Evolutionary conservation across 2,329 filamentous ascomycete genomes (phyloP), one percentile per base, ranked within the genome.

Genomic region (Teratosphaeria viscida): DNA sequence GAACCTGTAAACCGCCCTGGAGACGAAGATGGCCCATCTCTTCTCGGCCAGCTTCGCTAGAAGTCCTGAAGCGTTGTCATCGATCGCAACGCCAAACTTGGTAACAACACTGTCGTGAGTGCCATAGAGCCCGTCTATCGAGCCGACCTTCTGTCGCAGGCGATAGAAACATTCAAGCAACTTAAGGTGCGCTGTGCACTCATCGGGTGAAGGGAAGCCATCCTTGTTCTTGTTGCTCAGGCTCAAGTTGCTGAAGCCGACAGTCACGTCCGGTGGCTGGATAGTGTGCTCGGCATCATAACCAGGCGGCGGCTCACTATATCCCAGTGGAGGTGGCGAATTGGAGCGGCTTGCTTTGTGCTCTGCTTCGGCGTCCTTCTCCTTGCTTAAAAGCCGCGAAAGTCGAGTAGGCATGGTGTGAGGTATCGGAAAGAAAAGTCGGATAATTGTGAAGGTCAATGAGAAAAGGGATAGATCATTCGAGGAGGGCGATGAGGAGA

Each of bases 171-270:
- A 82, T 57, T 84, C 82, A 1, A 92, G 78, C 0, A 92, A 77
- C 70, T 89, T 90, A 32, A 92, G 78, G 70, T 94, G 89, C 0
- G 83, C 86, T 26, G 89, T 80, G 63, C 86, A 89, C 52, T 84
- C 79, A 61, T 85, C 79, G 5, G 71, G 71, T 1, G 76, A 75
- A 1, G 82, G 79, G 2, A 66, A 61, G 14, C 60, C 62, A 56
- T 67, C 63, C n/a, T 57, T 49, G 55, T 59, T 57, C 16, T 64
- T 57, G 0, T 67, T 57, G 7, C 70, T 64, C 16, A 82, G 63
- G 0, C 67, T 47, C 19, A 72, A 61, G 43, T 68, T 68, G 47
- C 56, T 62, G 58, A 71, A 71, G 29, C 69, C 68, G 23, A 66
- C 66, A 0, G 68, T 67, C 16, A 71, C 58, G 49, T 70, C 65